These are phyloP conservation scores for Lasiodiplodia citricola DNA, from an alignment of 2,329 filamentous ascomycete genomes.

Conservation along the genomic window DNA sequence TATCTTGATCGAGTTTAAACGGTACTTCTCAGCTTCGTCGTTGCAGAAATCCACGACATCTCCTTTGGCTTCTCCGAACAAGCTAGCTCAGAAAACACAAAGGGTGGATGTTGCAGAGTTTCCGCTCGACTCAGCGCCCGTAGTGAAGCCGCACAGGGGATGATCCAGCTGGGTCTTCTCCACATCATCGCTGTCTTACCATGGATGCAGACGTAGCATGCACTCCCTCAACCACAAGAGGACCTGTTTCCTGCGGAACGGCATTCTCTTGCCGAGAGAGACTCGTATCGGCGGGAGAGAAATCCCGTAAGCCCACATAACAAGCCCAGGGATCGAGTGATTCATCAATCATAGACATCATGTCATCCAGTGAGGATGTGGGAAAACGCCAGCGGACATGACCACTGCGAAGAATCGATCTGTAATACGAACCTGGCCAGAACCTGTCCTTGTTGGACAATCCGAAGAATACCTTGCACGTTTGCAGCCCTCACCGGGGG, in stretches of 20 bases:
- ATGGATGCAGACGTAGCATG: neutral
- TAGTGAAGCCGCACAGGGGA: conserved; percentile 70
- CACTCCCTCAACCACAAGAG: neutral
- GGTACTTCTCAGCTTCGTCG: conserved; percentile 90
- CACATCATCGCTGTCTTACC: neutral
- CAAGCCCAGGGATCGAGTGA: neutral
- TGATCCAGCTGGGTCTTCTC: conserved; percentile 8
- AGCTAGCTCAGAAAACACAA: neutral
- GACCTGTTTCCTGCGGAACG: neutral
- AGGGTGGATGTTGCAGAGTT: conserved; percentile 55
- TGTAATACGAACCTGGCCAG: conserved; percentile 26
- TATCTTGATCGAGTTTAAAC: conserved; percentile 98
- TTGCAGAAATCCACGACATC: conserved; percentile 25
- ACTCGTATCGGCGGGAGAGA: neutral
- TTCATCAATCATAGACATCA: neutral
- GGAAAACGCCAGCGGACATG: neutral
- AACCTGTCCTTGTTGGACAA: conserved; percentile 1
- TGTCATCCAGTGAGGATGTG: neutral
- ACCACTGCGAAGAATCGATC: conserved; percentile 26
- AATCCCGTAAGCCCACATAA: neutral
- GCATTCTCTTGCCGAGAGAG: neutral
- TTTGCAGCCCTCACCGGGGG: neutral
- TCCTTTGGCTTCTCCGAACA: conserved; percentile 6
- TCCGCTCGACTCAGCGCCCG: conserved; percentile 68
- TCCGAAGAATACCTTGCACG: neutral